phyloP scores from a whole-genome alignment of 2,329 filamentous ascomycete species.

The Teratosphaeria nubilosa region DNA sequence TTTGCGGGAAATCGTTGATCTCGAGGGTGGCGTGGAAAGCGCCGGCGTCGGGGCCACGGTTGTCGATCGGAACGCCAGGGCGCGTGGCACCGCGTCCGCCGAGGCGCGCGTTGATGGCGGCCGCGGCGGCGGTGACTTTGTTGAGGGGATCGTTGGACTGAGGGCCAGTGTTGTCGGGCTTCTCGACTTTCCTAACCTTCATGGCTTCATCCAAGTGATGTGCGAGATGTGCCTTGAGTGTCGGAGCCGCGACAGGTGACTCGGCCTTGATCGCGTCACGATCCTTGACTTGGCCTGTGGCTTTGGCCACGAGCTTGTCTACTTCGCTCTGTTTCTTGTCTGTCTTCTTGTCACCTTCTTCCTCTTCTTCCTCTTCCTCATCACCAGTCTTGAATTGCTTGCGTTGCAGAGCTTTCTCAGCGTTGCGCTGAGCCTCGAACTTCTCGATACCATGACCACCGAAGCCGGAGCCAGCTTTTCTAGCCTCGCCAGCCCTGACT shows the following conservation, averaged over 20 bases:
- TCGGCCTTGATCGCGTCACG: conserved; percentile 12
- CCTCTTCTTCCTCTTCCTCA: conserved; percentile 66
- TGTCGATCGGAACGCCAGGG: conserved; percentile 89
- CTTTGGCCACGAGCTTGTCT: conserved; percentile 46
- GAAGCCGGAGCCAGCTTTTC: conserved; percentile 73
- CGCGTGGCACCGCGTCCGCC: conserved; percentile 80
- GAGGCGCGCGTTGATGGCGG: conserved; percentile 80
- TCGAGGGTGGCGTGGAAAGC: conserved; percentile 94
- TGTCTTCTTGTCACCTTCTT: conserved; percentile 41
- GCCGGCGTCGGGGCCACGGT: conserved; percentile 93
- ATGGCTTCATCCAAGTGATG: conserved; percentile 56
- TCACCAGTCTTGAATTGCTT: conserved; percentile 84
- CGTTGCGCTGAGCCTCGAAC: conserved; percentile 82
- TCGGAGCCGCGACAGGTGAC: conserved; percentile 13
- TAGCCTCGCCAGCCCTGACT: conserved; percentile 84
- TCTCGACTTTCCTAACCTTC: conserved; percentile 61
- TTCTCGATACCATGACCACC: conserved; percentile 89
- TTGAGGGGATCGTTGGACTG: conserved; percentile 17
- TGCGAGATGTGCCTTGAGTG: conserved; percentile 6
- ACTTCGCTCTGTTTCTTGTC: conserved; percentile 32
- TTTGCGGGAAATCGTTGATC: conserved; percentile 99
- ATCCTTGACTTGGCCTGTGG: conserved; percentile 43
- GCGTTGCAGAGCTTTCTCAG: conserved; percentile 73
- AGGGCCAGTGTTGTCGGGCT: conserved; percentile 32
- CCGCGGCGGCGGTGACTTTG: conserved; percentile 74